Evolutionary conservation across 768 basidiomycete genomes (phyloP), one percentile per base, ranked within the genome.

Genomic region (Tephrocybe sp.): DNA sequence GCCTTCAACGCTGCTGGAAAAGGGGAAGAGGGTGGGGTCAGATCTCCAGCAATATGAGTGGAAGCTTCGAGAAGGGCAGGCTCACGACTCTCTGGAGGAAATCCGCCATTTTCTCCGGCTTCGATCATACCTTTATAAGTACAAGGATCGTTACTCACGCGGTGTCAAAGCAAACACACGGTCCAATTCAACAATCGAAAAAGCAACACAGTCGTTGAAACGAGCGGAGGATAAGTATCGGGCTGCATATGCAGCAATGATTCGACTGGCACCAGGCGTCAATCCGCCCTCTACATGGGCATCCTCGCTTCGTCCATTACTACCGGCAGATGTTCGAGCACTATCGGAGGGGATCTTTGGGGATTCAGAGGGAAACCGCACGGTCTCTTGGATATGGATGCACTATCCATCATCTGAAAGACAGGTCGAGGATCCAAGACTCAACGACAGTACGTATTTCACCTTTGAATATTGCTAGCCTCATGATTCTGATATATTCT

Each of bases 81-180:
- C 53, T 46, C 1, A 42, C 36, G 9, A 43, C 49, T 6, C n/a
- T 22, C 3, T 41, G 49, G 13, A 38, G 40, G 23, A 19, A 41
- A 16, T 50, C 37, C 23, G 42, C 47, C 33, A 50, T 19, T 12
- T 42, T 12, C 48, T 54, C 1, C 24, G 43, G 4, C 41, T 54
- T 3, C 22, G 38, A 1, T 42, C 49, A 13, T 42, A 55, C 21
- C 29, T 55, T 10, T 55, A 47, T 24, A 55, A 43, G 36, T 10
- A 55, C 23, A 55, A 55, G 45, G 53, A 54, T 25, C 24, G 30
- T 13, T 30, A 42, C 22, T 13, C 22, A 10, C 46, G 19, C n/a
- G 46, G 47, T 13, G 37, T 45, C 29, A 27, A 23, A 21, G 18
- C 39, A 3, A 42, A 52, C 33, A 46, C 42, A 18, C 18, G 42